Conservation (phyloP, 192 early-diverging fungal genomes). For the Phlyctochytrium arcticum region DNA sequence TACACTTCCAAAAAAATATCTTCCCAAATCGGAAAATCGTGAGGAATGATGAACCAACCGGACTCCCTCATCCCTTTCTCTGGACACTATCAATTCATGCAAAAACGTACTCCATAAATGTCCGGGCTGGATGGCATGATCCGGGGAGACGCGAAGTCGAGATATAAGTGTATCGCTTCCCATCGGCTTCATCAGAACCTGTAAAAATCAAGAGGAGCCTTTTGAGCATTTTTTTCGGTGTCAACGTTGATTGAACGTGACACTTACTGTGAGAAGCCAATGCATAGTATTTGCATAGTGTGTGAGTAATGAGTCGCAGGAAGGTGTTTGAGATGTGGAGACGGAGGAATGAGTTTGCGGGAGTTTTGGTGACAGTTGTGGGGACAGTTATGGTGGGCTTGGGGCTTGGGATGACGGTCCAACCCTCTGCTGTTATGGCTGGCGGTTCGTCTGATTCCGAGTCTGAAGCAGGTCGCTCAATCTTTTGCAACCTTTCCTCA, state of each 20-base stretch:
- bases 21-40: no score
- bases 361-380: no score
- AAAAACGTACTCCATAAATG: conserved; percentile 16
- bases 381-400: no score
- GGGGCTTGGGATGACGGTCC: no score
- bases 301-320: conserved; percentile 21
- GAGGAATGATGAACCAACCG: no score
- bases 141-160: background rate
- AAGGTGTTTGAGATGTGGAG: conserved; percentile 19
- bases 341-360: background rate
- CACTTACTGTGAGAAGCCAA: conserved; percentile 24
- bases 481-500: background rate
- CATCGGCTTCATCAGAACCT: conserved; percentile 11
- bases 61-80: no score
- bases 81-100: no score
- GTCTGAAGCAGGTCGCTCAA: background rate
- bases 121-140: background rate
- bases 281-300: conserved; percentile 24
- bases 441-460: no score
- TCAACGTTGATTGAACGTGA: background rate
- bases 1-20: no score
- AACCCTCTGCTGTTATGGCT: no score
- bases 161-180: conserved; percentile 24
- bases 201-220: background rate
- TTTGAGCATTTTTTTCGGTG: background rate